These are phyloP conservation scores for Anastatica hierochuntica DNA, from an alignment of 345 rosid species.

Conservation along the genomic window DNA sequence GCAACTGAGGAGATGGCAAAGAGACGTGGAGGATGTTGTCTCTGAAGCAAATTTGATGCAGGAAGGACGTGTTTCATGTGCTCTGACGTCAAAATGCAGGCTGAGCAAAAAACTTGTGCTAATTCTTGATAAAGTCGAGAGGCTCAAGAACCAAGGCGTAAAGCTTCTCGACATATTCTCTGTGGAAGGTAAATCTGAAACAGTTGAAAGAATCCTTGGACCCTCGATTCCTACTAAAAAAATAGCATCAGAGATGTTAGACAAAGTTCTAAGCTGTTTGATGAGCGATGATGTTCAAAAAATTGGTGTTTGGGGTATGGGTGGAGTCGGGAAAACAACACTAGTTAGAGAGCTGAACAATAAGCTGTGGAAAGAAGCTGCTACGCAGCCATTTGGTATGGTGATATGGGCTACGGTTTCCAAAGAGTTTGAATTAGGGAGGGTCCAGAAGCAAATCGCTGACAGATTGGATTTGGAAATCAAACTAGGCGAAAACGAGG, in stretches of 20 bases:
- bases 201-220: constrained; percentile 24
- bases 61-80: constrained; percentile 13
- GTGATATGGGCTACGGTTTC: constrained; percentile 29
- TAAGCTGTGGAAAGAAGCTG: constrained; percentile 9
- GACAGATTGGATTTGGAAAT: constrained; percentile 13
- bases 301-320: constrained; percentile 28
- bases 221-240: constrained; percentile 28
- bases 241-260: constrained; percentile 23
- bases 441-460: constrained; percentile 25
- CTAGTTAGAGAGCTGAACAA: constrained; percentile 26
- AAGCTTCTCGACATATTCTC: constrained; percentile 15
- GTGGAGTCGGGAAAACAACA: constrained; percentile 34
- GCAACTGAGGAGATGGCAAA: constrained; percentile 22
- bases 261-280: constrained; percentile 7
- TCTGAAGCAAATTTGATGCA: constrained; percentile 2
- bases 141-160: constrained; percentile 11
- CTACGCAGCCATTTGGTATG: constrained; percentile 18
- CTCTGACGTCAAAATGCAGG: constrained; percentile 9
- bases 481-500: constrained; percentile 8
- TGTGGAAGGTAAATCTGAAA: constrained; percentile 2
- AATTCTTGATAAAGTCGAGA: constrained; percentile 13
- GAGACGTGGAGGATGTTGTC: constrained; percentile 13
- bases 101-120: constrained; percentile 8
- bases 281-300: constrained; percentile 15
- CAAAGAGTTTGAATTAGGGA: constrained; percentile 15